A percentile compares a stretch with the other conserved stretches of the same genome.
Evolutionary conservation across 768 basidiomycete genomes (phyloP).

Genomic region (Rhizopogon roseolus): DNA sequence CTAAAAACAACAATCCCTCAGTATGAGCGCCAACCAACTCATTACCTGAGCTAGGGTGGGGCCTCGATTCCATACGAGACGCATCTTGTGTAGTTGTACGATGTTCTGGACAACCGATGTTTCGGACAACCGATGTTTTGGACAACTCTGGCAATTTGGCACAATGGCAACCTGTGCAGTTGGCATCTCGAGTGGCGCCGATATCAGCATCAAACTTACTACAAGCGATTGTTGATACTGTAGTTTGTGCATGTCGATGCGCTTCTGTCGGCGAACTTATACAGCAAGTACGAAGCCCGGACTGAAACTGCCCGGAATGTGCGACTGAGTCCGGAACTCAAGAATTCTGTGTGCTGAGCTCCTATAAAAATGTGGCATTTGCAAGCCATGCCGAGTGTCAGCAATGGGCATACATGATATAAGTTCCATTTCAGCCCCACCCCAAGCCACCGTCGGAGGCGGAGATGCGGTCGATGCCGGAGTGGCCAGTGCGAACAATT

Average conservation of each 20-base stretch:
- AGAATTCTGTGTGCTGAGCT: not conserved
- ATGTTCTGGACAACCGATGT: not conserved
- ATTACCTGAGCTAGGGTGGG: not conserved
- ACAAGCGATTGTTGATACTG: not conserved
- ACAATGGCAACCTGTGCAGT: slow-evolving; percentile 1
- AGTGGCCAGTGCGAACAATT: not conserved
- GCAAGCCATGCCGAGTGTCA: not conserved
- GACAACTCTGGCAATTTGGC: not conserved
- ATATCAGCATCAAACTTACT: not conserved
- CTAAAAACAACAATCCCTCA: not conserved
- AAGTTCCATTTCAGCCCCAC: no score
- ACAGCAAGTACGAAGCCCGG: not conserved
- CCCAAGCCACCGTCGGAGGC: not conserved
- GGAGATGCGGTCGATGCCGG: not conserved
- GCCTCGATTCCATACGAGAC: not conserved
- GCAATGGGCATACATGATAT: not conserved
- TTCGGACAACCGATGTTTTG: no score
- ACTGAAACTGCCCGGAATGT: not conserved
- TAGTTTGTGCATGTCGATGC: not conserved
- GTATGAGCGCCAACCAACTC: not conserved
- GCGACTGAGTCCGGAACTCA: not conserved
- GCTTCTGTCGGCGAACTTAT: not conserved
- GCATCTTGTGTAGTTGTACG: not conserved
- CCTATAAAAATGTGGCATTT: not conserved
- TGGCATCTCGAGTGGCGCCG: not conserved